phyloP scores from a whole-genome alignment of 2,329 filamentous ascomycete genomes.

The Phaeosphaeria sp. region DNA sequence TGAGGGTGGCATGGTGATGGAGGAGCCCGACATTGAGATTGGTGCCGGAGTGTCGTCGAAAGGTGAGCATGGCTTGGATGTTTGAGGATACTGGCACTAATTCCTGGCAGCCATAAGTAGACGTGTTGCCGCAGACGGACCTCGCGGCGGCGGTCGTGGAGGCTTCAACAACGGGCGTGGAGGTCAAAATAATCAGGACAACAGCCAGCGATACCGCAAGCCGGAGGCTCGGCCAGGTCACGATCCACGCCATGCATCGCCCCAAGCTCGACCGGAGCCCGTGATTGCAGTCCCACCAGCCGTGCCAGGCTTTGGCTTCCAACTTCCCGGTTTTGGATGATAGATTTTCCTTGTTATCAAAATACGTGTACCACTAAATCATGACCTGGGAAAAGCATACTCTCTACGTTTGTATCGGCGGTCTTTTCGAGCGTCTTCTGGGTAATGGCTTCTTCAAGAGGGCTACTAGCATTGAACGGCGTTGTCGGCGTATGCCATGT shows the following conservation, averaged over 20 bases:
- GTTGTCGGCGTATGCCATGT: slow-evolving; percentile 10
- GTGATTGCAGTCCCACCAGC: slow-evolving; percentile 60
- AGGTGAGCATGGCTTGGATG: slow-evolving; percentile 51
- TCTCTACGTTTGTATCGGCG: neutral
- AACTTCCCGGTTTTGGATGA: slow-evolving; percentile 42
- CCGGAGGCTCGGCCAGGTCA: slow-evolving; percentile 30
- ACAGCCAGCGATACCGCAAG: slow-evolving; percentile 37
- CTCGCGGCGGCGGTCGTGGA: slow-evolving; percentile 31
- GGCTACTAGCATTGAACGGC: slow-evolving; percentile 25
- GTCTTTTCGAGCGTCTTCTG: neutral
- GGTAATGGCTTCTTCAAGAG: slow-evolving; percentile 3
- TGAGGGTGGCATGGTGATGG: slow-evolving; percentile 83
- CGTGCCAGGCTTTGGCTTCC: slow-evolving; percentile 63
- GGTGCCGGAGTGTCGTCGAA: slow-evolving; percentile 97
- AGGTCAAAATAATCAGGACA: slow-evolving; percentile 27
- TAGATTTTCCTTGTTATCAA: neutral
- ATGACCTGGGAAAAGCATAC: neutral
- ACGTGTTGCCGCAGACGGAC: slow-evolving; percentile 42
- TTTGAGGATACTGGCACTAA: slow-evolving; percentile 14
- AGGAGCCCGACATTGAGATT: slow-evolving; percentile 98
- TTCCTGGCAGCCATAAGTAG: slow-evolving; percentile 39
- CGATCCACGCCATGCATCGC: slow-evolving; percentile 43
- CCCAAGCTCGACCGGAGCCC: slow-evolving; percentile 33
- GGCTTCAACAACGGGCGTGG: slow-evolving; percentile 17
- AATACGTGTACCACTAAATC: neutral